phyloP scores from a whole-genome alignment of 2,329 filamentous ascomycete genomes.

The Pleomassaria siparia region DNA sequence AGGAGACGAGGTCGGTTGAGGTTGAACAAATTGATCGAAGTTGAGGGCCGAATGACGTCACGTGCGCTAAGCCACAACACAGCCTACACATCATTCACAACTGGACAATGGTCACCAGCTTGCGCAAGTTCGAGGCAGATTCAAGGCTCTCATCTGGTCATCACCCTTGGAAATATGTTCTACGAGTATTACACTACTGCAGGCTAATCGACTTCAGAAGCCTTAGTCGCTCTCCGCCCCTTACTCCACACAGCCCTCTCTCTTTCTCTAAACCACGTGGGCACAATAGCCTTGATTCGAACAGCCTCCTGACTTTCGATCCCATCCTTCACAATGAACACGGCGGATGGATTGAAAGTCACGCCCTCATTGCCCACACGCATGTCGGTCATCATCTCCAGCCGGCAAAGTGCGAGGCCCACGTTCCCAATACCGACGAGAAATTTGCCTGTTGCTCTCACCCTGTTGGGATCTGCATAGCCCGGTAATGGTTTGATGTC shows the following conservation, averaged over 20 bases:
- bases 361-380: slow-evolving; percentile 68
- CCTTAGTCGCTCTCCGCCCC: neutral
- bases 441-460: slow-evolving; percentile 77
- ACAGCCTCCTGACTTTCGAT: slow-evolving; percentile 19
- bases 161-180: neutral
- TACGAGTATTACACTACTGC: neutral
- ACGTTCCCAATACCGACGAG: slow-evolving; percentile 79
- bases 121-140: neutral
- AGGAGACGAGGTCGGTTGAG: neutral
- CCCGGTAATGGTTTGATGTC: slow-evolving; percentile 57
- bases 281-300: slow-evolving; percentile 67
- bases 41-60: slow-evolving; percentile 12
- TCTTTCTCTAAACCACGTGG: slow-evolving; percentile 66
- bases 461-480: slow-evolving; percentile 48
- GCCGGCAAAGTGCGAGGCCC: slow-evolving; percentile 79
- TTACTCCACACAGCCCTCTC: slow-evolving; percentile 35
- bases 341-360: slow-evolving; percentile 59
- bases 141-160: neutral
- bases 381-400: slow-evolving; percentile 89
- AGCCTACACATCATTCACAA: slow-evolving; percentile 16
- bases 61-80: slow-evolving; percentile 26
- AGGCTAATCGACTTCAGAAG: neutral
- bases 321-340: slow-evolving; percentile 42
- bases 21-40: neutral
- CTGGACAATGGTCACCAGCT: neutral